Evolutionary conservation across 2,329 filamentous ascomycete species (phyloP).

Genomic region (Paradendryphiella salina): DNA sequence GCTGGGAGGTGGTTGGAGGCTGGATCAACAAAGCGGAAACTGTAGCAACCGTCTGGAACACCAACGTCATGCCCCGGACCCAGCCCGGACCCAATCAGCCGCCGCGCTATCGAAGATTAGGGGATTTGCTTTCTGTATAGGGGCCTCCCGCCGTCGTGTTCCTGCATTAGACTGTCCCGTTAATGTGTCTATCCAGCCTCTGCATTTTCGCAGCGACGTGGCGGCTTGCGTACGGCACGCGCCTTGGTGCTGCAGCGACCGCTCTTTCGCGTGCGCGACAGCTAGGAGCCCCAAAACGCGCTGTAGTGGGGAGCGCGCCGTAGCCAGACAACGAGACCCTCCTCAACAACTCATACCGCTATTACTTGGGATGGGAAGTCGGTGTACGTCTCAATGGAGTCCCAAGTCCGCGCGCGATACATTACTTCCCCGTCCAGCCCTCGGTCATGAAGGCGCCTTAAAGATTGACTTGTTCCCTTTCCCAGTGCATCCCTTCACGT

Average conservation of each 20-base stretch:
- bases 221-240: constrained; percentile 24
- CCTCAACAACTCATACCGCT: constrained; percentile 14
- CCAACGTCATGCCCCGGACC: constrained; percentile 28
- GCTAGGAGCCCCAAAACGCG: constrained; percentile 1
- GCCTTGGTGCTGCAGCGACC: constrained; percentile 11
- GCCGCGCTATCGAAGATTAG: constrained; percentile 12
- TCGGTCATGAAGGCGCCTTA: no score
- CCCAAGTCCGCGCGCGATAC: neutral
- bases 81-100: constrained; percentile 25
- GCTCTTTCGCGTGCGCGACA: constrained; percentile 12
- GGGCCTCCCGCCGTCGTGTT: constrained; percentile 17
- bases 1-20: constrained; percentile 26
- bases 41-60: constrained; percentile 21
- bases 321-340: neutral
- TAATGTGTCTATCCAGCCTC: constrained; percentile 30
- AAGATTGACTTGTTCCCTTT: no score
- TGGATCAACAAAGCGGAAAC: constrained; percentile 25
- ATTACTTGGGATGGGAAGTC: constrained; percentile 2
- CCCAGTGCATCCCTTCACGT: no score
- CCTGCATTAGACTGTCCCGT: constrained; percentile 28
- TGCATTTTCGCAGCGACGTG: constrained; percentile 31
- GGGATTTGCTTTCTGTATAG: constrained; percentile 10
- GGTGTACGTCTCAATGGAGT: neutral
- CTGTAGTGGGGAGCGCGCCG: neutral
- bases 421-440: no score